Conservation (phyloP, 306 rosid species). For the Vigna trinervia region DNA sequence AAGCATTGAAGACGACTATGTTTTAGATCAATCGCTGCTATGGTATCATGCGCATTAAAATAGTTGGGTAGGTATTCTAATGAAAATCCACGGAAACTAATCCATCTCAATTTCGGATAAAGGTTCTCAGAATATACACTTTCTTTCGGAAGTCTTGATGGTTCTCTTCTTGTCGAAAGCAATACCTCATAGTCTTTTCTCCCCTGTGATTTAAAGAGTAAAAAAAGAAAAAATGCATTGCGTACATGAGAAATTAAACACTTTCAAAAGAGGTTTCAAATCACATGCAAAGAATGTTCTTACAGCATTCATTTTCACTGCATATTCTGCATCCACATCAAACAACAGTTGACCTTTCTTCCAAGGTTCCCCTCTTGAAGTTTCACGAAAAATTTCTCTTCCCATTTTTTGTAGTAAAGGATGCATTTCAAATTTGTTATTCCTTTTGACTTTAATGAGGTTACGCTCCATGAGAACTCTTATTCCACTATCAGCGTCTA, state of each 20-base stretch:
- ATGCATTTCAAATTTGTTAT: slow-evolving; percentile 23
- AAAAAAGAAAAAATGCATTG: neutral
- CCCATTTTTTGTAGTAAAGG: slow-evolving; percentile 45
- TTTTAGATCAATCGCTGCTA: too few species aligned
- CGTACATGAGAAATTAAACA: neutral
- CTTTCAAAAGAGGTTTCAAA: neutral
- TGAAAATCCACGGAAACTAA: too few species aligned
- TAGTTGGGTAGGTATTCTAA: too few species aligned
- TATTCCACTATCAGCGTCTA: slow-evolving; percentile 43
- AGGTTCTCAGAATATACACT: too few species aligned
- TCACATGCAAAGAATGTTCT: neutral
- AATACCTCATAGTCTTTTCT: too few species aligned
- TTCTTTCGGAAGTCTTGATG: neutral
- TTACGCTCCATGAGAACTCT: slow-evolving; percentile 28
- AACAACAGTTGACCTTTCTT: slow-evolving; percentile 5
- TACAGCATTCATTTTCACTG: neutral
- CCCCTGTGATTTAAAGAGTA: neutral
- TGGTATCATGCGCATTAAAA: too few species aligned
- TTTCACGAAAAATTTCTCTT: slow-evolving; percentile 30
- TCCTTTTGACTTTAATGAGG: slow-evolving; percentile 35
- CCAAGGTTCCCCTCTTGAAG: slow-evolving; percentile 1
- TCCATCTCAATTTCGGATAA: too few species aligned
- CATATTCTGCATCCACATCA: neutral
- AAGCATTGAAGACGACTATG: too few species aligned
- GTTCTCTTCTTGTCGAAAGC: neutral